Evolutionary conservation across 305 asterid species (phyloP).

Genomic region (Fraxinus velutina): DNA sequence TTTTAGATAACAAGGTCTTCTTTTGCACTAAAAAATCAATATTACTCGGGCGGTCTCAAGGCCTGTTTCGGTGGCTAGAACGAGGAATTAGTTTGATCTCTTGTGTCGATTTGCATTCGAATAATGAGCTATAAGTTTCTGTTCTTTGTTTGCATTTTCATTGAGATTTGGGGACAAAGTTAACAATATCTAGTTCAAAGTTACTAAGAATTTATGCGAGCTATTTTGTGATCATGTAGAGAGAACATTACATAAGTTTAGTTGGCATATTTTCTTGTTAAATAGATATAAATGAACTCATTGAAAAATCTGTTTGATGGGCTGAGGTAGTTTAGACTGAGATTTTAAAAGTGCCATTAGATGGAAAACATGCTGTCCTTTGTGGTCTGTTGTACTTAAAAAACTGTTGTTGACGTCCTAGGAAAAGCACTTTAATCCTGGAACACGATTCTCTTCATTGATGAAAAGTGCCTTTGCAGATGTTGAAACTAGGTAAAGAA

Average conservation of each 20-base stretch:
- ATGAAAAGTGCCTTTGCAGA: conserved; percentile 27
- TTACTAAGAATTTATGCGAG: neutral
- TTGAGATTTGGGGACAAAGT: neutral
- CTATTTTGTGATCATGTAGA: neutral
- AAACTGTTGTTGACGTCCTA: neutral
- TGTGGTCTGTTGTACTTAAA: neutral
- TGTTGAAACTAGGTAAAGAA: conserved; percentile 35
- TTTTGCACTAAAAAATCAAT: neutral
- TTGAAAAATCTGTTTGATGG: neutral
- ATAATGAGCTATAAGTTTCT: neutral
- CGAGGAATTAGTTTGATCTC: neutral
- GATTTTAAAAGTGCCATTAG: neutral
- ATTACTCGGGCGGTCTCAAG: neutral
- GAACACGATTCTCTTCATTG: neutral
- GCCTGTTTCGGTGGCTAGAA: neutral
- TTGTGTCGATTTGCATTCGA: neutral
- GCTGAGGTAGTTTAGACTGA: neutral
- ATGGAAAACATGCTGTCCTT: neutral
- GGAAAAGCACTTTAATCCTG: neutral
- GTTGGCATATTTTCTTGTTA: neutral
- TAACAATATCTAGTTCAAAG: neutral
- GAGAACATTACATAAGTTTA: neutral
- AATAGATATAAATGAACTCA: neutral
- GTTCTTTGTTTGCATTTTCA: neutral
- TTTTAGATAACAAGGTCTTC: neutral